phyloP scores from a whole-genome alignment of 1,284 basidiomycete genomes.

The Pseudomicrostroma phylloplanum region DNA sequence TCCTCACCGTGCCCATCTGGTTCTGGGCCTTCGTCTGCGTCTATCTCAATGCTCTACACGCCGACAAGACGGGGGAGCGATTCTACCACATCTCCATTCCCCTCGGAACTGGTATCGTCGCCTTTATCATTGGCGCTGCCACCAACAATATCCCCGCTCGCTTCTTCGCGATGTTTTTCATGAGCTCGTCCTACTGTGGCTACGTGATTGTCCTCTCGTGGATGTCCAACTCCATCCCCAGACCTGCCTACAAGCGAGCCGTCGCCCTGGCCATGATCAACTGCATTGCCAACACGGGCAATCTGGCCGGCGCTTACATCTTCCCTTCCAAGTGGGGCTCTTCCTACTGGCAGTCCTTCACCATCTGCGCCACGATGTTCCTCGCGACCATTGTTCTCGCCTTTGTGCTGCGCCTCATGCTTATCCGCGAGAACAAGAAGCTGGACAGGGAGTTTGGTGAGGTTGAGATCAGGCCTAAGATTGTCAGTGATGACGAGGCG shows the following conservation, averaged over 20 bases:
- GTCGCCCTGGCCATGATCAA: constrained; percentile 44
- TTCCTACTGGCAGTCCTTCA: constrained; percentile 33
- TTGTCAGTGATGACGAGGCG: constrained; percentile 25
- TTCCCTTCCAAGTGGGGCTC: constrained; percentile 33
- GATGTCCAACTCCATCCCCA: constrained; percentile 30
- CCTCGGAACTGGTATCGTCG: constrained; percentile 21
- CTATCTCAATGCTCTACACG: constrained; percentile 33
- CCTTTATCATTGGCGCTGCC: constrained; percentile 34
- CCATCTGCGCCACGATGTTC: constrained; percentile 25
- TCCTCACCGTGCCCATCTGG: constrained; percentile 19
- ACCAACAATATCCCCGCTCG: constrained; percentile 21
- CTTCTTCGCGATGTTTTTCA: constrained; percentile 35
- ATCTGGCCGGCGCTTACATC: constrained; percentile 50
- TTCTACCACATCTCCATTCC: constrained; percentile 29
- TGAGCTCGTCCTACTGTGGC: constrained; percentile 28
- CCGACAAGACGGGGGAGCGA: constrained; percentile 26
- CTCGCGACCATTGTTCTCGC: constrained; percentile 26
- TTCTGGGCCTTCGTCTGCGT: constrained; percentile 32
- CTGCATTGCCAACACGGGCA: constrained; percentile 53
- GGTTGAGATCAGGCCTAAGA: constrained; percentile 20
- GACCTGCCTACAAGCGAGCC: constrained; percentile 33
- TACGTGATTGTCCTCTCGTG: constrained; percentile 30
- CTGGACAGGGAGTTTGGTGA: constrained; percentile 33
- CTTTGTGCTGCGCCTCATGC: constrained; percentile 23
- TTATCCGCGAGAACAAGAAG: constrained; percentile 24